Evolutionary conservation across 176 grass and related monocot species (phyloP).

Genomic region (Zizania latifolia): DNA sequence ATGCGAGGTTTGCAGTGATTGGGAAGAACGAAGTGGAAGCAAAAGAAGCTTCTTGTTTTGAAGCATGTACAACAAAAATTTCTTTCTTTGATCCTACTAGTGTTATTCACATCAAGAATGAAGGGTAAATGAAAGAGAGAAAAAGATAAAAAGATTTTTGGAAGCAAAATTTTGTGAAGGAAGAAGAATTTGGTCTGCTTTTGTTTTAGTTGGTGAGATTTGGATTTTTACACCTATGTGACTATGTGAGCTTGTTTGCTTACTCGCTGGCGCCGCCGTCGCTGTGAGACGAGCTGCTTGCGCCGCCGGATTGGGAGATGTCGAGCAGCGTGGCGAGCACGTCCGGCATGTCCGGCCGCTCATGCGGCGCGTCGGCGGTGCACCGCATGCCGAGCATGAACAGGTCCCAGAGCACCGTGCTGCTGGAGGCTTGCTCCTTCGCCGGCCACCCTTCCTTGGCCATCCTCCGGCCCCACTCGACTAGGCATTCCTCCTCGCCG

Average conservation of each 20-base stretch:
- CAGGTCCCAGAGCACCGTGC: conserved; percentile 30
- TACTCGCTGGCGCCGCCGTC: not conserved
- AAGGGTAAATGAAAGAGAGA: not conserved
- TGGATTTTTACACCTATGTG: not conserved
- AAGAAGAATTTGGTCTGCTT: not conserved
- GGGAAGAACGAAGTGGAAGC: not conserved
- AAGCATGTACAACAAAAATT: conserved; percentile 6
- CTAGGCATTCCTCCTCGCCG: conserved; percentile 71
- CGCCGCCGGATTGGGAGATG: conserved; percentile 1
- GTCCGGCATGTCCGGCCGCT: conserved; percentile 55
- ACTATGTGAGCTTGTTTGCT: not conserved
- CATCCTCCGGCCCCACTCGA: conserved; percentile 59
- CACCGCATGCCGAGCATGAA: conserved; percentile 57
- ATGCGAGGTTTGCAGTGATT: no score
- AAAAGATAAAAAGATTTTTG: not conserved
- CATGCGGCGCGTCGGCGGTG: conserved; percentile 52
- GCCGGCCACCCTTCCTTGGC: conserved; percentile 18
- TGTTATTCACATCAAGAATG: conserved; percentile 36
- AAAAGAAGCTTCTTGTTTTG: not conserved
- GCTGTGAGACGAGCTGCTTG: not conserved
- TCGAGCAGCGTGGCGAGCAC: conserved; percentile 34
- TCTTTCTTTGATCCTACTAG: not conserved
- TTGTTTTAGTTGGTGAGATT: not conserved
- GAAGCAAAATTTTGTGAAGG: not conserved
- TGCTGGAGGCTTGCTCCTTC: no score